A percentile compares a stretch with the other conserved stretches of the same genome.
Evolutionary conservation across 805 yeast genomes (phyloP).

Genomic region (Wickerhamomyces canadensis): DNA sequence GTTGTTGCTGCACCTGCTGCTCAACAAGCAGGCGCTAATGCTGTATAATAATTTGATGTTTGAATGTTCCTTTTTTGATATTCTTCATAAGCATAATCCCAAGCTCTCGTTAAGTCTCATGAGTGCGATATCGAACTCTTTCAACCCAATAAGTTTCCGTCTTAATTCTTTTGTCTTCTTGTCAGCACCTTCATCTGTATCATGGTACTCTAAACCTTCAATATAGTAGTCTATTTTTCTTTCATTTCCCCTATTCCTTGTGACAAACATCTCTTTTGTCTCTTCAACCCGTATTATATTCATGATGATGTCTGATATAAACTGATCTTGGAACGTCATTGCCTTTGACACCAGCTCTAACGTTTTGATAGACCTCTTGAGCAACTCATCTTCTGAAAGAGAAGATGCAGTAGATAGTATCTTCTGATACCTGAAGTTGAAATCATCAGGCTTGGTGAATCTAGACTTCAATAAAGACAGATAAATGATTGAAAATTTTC

Average conservation of each 20-base stretch:
- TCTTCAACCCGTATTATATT: conserved; percentile 10
- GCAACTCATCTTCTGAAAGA: not conserved
- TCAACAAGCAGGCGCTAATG: too few species aligned
- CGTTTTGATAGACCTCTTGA: conserved; percentile 7
- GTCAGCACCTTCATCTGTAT: not conserved
- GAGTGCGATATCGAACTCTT: conserved; percentile 10
- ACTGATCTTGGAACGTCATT: conserved; percentile 3
- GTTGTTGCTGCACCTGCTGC: too few species aligned
- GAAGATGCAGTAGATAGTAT: not conserved
- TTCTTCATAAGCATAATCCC: conserved; percentile 2
- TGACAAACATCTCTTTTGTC: conserved; percentile 4
- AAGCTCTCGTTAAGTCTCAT: conserved; percentile 12
- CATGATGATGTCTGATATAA: conserved; percentile 3
- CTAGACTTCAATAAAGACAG: not conserved
- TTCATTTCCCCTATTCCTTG: conserved; percentile 2
- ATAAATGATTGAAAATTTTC: not conserved
- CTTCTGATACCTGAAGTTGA: not conserved
- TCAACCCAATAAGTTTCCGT: not conserved
- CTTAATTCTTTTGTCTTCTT: conserved; percentile 6
- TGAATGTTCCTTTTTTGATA: too few species aligned
- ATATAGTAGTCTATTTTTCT: conserved; percentile 1
- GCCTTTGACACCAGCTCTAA: conserved; percentile 7
- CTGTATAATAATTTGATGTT: too few species aligned
- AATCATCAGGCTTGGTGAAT: not conserved
- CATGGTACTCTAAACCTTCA: conserved; percentile 4